Conservation (phyloP, 495 filamentous ascomycete genomes). For the Coniosporium apollinis region DNA sequence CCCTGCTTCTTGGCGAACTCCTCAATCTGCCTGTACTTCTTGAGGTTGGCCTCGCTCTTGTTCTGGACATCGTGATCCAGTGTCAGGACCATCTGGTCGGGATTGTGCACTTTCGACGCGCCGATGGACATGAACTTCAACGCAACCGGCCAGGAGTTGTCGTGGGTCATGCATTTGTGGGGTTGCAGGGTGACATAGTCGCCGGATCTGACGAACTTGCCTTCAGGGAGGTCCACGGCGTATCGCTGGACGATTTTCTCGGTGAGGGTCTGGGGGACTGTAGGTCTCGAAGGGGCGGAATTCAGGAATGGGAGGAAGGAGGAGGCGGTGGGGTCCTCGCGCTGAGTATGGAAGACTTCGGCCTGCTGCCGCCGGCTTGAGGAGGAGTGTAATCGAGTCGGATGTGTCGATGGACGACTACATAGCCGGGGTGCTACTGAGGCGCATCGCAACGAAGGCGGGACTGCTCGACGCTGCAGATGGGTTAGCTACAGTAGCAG, state of each 20-base stretch:
- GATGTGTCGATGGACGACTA: too few species aligned
- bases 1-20: slow-evolving; percentile 69
- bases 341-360: slow-evolving; percentile 27
- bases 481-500: too few species aligned
- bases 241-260: slow-evolving; percentile 85
- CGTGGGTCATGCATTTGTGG: slow-evolving; percentile 74
- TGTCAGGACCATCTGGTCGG: slow-evolving; percentile 69
- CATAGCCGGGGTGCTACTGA: too few species aligned
- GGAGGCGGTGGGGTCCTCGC: slow-evolving; percentile 19
- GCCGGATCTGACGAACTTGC: slow-evolving; percentile 33
- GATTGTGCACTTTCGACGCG: slow-evolving; percentile 55
- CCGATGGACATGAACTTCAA: slow-evolving; percentile 80
- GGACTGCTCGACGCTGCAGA: too few species aligned
- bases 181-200: slow-evolving; percentile 48
- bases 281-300: too few species aligned
- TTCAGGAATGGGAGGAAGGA: slow-evolving; percentile 18
- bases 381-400: slow-evolving; percentile 3
- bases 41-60: slow-evolving; percentile 61
- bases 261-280: slow-evolving; percentile 64
- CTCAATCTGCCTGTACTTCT: slow-evolving; percentile 76
- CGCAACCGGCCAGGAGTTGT: slow-evolving; percentile 80
- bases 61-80: slow-evolving; percentile 94
- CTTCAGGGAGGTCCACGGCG: slow-evolving; percentile 49
- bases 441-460: too few species aligned
- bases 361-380: slow-evolving; percentile 4